A percentile compares a stretch with the other conserved stretches of the same genome.
phyloP scores from a whole-genome alignment of 2,329 filamentous ascomycete genomes.

The Magnaporthales sp. region DNA sequence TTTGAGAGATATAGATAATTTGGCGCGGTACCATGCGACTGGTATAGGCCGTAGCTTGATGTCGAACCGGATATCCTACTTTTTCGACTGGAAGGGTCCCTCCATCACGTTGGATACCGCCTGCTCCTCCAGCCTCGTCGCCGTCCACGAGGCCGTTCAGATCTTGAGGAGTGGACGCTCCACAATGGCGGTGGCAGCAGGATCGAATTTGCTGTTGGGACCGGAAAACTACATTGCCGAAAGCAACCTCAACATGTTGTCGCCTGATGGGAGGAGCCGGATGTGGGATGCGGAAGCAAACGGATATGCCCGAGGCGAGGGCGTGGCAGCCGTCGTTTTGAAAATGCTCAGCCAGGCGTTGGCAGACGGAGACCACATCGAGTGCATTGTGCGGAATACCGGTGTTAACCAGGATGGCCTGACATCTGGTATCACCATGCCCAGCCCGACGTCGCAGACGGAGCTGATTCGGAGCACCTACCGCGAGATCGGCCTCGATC shows the following conservation, averaged over 20 bases:
- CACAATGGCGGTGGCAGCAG: conserved; percentile 32
- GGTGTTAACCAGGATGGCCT: conserved; percentile 48
- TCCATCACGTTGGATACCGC: conserved; percentile 42
- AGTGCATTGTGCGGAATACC: conserved; percentile 39
- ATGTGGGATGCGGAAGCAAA: conserved; percentile 27
- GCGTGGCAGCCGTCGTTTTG: conserved; percentile 43
- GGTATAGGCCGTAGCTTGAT: conserved; percentile 31
- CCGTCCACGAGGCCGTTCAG: conserved; percentile 34
- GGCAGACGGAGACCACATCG: conserved; percentile 43
- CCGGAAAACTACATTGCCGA: conserved; percentile 11
- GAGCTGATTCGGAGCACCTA: conserved; percentile 20
- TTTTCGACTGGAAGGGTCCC: conserved; percentile 35
- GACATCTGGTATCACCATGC: conserved; percentile 47
- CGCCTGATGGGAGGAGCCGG: conserved; percentile 7
- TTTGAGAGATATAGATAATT: conserved; percentile 21
- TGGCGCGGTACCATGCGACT: conserved; percentile 29
- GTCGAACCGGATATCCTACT: conserved; percentile 36
- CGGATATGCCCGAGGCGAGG: conserved; percentile 55
- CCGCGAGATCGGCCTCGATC: conserved; percentile 25
- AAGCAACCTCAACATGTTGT: conserved; percentile 10
- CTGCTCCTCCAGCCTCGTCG: conserved; percentile 37
- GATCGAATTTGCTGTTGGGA: conserved; percentile 6
- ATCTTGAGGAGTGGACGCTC: conserved; percentile 37
- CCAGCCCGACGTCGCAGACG: conserved; percentile 37
- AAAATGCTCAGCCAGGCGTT: conserved; percentile 48